Conservation (phyloP, 257 asterid genomes). For the Solanum pennellii region DNA sequence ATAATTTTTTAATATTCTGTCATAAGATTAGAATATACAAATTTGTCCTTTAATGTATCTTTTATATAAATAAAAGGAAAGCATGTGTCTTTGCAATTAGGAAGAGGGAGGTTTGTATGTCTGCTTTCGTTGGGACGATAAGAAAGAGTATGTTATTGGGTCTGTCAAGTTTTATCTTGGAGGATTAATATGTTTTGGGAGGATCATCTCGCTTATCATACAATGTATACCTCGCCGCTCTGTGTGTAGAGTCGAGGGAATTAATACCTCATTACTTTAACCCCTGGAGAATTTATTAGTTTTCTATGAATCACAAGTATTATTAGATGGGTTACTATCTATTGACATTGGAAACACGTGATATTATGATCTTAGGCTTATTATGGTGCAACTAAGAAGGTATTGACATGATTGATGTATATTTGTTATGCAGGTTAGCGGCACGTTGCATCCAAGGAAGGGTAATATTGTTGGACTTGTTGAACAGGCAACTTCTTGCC, state of each 20-base stretch:
- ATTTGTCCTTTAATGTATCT: not conserved
- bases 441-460: slow-evolving; percentile 2
- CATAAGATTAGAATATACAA: not conserved
- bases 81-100: not conserved
- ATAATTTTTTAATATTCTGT: not conserved
- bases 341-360: not conserved
- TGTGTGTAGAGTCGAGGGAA: not conserved
- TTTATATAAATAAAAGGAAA: not conserved
- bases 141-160: not conserved
- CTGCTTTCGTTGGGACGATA: not conserved
- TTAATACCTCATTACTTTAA: not conserved
- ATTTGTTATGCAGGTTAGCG: slow-evolving; percentile 29
- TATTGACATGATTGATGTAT: not conserved
- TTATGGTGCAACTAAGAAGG: not conserved
- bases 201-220: not conserved
- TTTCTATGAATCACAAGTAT: not conserved
- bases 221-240: not conserved
- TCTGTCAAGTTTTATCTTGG: not conserved
- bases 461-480: slow-evolving; percentile 11
- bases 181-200: not conserved
- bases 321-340: not conserved
- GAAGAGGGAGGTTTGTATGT: not conserved
- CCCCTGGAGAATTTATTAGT: not conserved
- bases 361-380: not conserved
- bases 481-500: slow-evolving; percentile 23